phyloP scores from a whole-genome alignment of 371 early-diverging fungal genomes.

The Funneliformis caledonium region DNA sequence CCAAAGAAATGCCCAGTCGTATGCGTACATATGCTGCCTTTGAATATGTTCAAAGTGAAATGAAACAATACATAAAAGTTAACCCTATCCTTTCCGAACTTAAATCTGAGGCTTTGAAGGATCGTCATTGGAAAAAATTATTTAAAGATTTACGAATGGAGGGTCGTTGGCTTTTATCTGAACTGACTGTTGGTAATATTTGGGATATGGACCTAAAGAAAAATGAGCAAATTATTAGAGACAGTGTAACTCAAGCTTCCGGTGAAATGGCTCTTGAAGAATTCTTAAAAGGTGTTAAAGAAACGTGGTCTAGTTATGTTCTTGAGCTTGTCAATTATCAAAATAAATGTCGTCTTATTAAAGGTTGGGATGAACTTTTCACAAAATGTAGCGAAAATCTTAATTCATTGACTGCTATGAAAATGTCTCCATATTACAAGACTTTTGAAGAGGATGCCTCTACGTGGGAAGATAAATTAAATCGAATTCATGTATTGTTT shows the following conservation, averaged over 20 bases:
- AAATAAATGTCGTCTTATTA: conserved; percentile 94
- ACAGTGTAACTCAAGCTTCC: conserved; percentile 90
- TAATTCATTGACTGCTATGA: conserved; percentile 95
- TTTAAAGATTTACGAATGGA: conserved; percentile 84
- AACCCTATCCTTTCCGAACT: conserved; percentile 87
- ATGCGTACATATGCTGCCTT: conserved; percentile 98
- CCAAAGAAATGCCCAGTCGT: conserved; percentile 92
- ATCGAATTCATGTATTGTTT: conserved; percentile 92
- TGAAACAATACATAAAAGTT: conserved; percentile 80
- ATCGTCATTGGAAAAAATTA: conserved; percentile 96
- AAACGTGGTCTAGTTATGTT: conserved; percentile 91
- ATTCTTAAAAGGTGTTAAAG: conserved; percentile 88
- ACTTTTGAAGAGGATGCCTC: conserved; percentile 97
- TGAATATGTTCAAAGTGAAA: conserved; percentile 87
- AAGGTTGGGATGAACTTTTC: conserved; percentile 98
- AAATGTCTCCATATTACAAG: conserved; percentile 95
- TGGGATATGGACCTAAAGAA: conserved; percentile 93
- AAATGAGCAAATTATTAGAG: conserved; percentile 83
- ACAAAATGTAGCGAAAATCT: conserved; percentile 94
- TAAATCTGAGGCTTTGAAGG: conserved; percentile 94
- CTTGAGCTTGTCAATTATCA: conserved; percentile 96
- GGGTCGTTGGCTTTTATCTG: conserved; percentile 68
- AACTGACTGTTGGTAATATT: conserved; percentile 92
- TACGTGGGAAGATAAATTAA: conserved; percentile 96
- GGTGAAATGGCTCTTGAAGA: conserved; percentile 99